A percentile compares a stretch with the other conserved stretches of the same genome.
phyloP scores from a whole-genome alignment of 2,329 filamentous ascomycete species.

The Nemania diffusa region DNA sequence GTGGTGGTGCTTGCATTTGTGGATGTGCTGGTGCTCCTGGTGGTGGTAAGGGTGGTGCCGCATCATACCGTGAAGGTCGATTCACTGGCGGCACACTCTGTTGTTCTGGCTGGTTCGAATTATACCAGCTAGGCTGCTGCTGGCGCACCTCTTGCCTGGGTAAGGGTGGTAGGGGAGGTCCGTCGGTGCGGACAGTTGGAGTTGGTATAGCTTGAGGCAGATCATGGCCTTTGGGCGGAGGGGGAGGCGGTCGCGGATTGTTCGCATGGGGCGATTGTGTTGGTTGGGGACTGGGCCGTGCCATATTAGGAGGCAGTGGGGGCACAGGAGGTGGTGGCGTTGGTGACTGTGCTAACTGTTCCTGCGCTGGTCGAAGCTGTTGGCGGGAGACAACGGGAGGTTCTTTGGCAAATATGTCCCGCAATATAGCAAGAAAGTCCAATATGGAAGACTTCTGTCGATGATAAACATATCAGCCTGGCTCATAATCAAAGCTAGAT shows the following conservation, averaged over 20 bases:
- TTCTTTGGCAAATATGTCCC: constrained; percentile 92
- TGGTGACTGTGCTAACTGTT: constrained; percentile 51
- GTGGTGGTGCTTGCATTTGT: constrained; percentile 39
- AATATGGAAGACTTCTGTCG: constrained; percentile 80
- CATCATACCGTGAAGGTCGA: constrained; percentile 50
- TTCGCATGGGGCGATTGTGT: constrained; percentile 49
- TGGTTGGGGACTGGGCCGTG: constrained; percentile 54
- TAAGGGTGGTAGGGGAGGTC: constrained; percentile 51
- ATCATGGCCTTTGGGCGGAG: constrained; percentile 64
- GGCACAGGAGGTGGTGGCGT: constrained; percentile 76
- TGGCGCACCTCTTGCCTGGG: constrained; percentile 47
- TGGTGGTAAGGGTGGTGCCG: constrained; percentile 48
- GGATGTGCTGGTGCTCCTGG: constrained; percentile 40
- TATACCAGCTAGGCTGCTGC: constrained; percentile 44
- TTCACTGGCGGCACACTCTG: constrained; percentile 40
- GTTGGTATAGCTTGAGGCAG: constrained; percentile 48
- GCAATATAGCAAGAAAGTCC: constrained; percentile 83
- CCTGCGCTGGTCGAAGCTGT: constrained; percentile 57
- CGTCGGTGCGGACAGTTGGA: constrained; percentile 45
- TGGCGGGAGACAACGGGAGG: constrained; percentile 86
- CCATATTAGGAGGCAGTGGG: constrained; percentile 74
- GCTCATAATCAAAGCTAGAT: background rate
- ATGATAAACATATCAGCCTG: constrained; percentile 8
- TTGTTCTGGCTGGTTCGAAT: constrained; percentile 26
- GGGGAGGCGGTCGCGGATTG: constrained; percentile 57